Base-by-base conservation (phyloP, 2,329 filamentous ascomycete genomes). In the Cryoendolithus antarcticus region DNA sequence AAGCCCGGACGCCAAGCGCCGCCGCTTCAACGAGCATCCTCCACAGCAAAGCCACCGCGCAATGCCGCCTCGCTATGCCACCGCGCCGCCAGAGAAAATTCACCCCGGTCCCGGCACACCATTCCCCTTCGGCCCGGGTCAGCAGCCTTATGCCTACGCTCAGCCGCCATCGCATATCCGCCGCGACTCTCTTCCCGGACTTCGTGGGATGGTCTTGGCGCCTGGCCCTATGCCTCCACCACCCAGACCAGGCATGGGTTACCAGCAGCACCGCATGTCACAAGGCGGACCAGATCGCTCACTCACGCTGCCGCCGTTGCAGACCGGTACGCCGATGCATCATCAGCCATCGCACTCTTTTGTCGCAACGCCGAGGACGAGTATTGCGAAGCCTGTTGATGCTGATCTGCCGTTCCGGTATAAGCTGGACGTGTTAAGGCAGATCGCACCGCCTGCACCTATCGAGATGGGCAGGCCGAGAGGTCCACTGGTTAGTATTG, bases 401-500 rank as follows among this genome's bases (percentile, higher is more conserved):
- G 24, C 7, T 4, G 24, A 27, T 27, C 82, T 91, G 37, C 73
- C 80, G 0, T 81, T 82, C 51, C 62, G 77, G 33, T 77, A 77
- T 48, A 94, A 93, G 60, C 74, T 94, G 50, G 76, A 77, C 35
- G 71, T 89, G 2, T 67, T 96, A 28, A 70, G 76, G 10, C 78
- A 77, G 44, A 85, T 95, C 47, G 81, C 81, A 34, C 82, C 80
- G 15, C 77, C 83, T 0, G 65, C 84, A 9, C 43, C 61, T 66
- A 51, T 48, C 64, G 67, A 5, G 8, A 44, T 45, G 19, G 39
- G 36, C 32, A 37, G 43, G 5, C 44, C 47, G 1, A 74, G 86
- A n/a, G 88, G 89, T 0, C 75, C 82, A 0, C 73, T 95, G 30
- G 79, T 96, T 45, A 81, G 84, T 1, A 66, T 96, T 21, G 89